Evolutionary conservation across 2,329 filamentous ascomycete genomes (phyloP).

Genomic region (Neoascochyta sp.): DNA sequence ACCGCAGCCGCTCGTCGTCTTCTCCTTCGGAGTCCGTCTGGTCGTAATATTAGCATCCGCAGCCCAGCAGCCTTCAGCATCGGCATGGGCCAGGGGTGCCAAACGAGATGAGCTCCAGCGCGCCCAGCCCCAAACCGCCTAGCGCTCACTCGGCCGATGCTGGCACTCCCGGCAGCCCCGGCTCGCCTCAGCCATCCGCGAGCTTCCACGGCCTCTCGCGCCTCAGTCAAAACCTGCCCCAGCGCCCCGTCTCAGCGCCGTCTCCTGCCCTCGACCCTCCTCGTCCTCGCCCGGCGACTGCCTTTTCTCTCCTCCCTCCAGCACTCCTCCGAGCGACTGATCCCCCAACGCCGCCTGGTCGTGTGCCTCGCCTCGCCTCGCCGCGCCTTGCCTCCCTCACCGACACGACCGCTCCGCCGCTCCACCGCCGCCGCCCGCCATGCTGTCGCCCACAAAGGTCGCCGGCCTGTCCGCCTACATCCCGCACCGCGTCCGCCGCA

Average conservation of each 20-base stretch:
- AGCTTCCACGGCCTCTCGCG: slow-evolving; percentile 27
- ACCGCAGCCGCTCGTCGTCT: too few species aligned
- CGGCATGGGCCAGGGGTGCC: slow-evolving; percentile 12
- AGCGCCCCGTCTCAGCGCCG: slow-evolving; percentile 38
- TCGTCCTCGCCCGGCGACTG: slow-evolving; percentile 16
- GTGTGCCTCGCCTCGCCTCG: slow-evolving; percentile 3
- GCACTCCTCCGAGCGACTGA: slow-evolving; percentile 5
- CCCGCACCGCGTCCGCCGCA: slow-evolving; percentile 63
- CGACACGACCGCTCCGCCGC: slow-evolving; percentile 4
- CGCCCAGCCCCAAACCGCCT: slow-evolving; percentile 9
- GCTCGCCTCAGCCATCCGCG: slow-evolving; percentile 32
- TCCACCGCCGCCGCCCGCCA: slow-evolving; percentile 19
- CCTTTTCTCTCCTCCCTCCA: slow-evolving; percentile 13
- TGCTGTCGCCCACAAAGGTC: slow-evolving; percentile 43
- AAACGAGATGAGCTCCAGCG: slow-evolving; percentile 17
- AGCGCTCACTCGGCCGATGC: slow-evolving; percentile 16
- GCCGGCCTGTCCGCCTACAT: slow-evolving; percentile 52
- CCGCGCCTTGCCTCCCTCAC: slow-evolving; percentile 11
- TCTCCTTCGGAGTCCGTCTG: too few species aligned
- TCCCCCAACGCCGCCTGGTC: slow-evolving; percentile 8
- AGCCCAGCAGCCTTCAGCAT: too few species aligned
- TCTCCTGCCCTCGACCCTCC: not conserved
- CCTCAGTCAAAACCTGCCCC: too few species aligned
- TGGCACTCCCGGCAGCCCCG: slow-evolving; percentile 19
- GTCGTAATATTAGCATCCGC: too few species aligned